Conservation (phyloP, 768 basidiomycete species). For the Gloeopeniophorella convolvens region DNA sequence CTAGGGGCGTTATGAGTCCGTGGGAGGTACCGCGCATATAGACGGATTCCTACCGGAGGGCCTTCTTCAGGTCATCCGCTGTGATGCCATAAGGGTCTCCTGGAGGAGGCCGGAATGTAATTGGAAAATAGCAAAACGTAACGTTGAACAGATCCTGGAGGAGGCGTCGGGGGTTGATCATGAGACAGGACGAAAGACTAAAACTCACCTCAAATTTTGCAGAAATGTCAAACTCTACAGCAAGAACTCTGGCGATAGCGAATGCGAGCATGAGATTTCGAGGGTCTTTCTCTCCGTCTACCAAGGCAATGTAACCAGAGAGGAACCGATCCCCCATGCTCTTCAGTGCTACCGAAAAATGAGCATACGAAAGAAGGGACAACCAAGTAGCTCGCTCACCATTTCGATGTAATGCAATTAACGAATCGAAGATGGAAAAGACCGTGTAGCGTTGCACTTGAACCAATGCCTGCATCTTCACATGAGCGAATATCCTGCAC, state of each 20-base stretch:
- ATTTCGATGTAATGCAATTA: constrained; percentile 66
- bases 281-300: constrained; percentile 96
- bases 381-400: constrained; percentile 24
- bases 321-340: constrained; percentile 68
- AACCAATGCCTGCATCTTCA: constrained; percentile 75
- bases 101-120: constrained; percentile 90
- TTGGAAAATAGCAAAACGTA: constrained; percentile 97
- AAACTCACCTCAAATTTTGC: constrained; percentile 65
- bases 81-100: constrained; percentile 93
- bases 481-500: constrained; percentile 63
- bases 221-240: constrained; percentile 82
- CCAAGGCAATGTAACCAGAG: constrained; percentile 67
- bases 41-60: constrained; percentile 48
- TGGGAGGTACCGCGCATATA: not conserved
- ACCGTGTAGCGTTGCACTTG: constrained; percentile 79
- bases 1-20: constrained; percentile 31
- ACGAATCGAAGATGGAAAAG: constrained; percentile 71
- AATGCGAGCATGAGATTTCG: constrained; percentile 89
- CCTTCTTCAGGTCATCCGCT: constrained; percentile 71
- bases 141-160: constrained; percentile 84
- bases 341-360: constrained; percentile 49
- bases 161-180: not conserved
- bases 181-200: not conserved
- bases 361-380: constrained; percentile 2
- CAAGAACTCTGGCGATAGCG: constrained; percentile 75